phyloP scores from a whole-genome alignment of 345 rosid genomes.

The Eucalyptus erythrocorys region DNA sequence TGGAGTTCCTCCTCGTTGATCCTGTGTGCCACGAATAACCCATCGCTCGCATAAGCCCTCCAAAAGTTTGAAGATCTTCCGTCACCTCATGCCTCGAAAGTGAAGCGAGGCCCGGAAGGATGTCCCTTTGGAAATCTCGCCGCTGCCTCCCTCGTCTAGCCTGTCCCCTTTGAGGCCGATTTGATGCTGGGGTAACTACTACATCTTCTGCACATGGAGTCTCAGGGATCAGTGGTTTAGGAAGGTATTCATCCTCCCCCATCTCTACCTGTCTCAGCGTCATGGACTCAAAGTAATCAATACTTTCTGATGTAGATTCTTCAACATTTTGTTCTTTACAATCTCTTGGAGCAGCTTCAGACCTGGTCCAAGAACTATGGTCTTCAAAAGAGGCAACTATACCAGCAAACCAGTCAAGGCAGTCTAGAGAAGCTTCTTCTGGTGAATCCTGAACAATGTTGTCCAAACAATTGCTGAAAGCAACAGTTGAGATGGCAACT shows the following conservation, averaged over 20 bases:
- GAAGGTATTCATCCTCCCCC: slow-evolving; percentile 81
- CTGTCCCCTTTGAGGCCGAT: slow-evolving; percentile 59
- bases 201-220: slow-evolving; percentile 36
- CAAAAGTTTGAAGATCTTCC: slow-evolving; percentile 87
- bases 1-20: slow-evolving; percentile 52
- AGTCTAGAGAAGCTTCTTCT: slow-evolving; percentile 23
- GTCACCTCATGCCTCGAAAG: slow-evolving; percentile 86
- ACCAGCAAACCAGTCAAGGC: slow-evolving; percentile 76
- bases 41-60: slow-evolving; percentile 76
- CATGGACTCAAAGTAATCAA: slow-evolving; percentile 84
- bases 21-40: slow-evolving; percentile 64
- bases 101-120: slow-evolving; percentile 85
- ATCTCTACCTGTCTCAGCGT: slow-evolving; percentile 47
- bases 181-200: slow-evolving; percentile 14
- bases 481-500: slow-evolving; percentile 48
- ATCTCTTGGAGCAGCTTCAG: slow-evolving; percentile 16
- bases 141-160: slow-evolving; percentile 88
- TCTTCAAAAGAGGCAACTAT: slow-evolving; percentile 40
- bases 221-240: slow-evolving; percentile 61
- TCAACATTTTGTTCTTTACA: slow-evolving; percentile 15
- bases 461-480: slow-evolving; percentile 1
- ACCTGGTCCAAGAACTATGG: slow-evolving; percentile 26
- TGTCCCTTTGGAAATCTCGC: slow-evolving; percentile 97
- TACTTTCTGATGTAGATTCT: slow-evolving; percentile 29
- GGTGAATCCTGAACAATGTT: slow-evolving; percentile 11